Evolutionary conservation across 2,329 filamentous ascomycete genomes (phyloP).

Genomic region (Septoria linicola): DNA sequence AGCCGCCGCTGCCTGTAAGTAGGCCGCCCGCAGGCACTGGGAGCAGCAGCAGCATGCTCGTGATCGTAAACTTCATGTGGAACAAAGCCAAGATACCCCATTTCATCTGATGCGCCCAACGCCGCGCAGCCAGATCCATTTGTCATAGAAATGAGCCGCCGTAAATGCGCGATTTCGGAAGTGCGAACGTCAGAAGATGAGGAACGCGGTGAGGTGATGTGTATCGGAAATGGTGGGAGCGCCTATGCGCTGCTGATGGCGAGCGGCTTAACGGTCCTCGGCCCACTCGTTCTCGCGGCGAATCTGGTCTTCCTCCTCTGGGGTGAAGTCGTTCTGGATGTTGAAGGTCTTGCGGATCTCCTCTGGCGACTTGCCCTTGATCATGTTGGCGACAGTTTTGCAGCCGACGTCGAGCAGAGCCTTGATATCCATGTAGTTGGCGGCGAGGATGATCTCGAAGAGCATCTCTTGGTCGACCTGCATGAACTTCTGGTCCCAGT

Average conservation of each 20-base stretch:
- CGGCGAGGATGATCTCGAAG: conserved; percentile 96
- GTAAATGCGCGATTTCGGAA: conserved; percentile 7
- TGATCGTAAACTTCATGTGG: conserved; percentile 4
- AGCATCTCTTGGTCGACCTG: conserved; percentile 99
- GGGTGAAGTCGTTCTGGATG: conserved; percentile 98
- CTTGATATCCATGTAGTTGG: conserved; percentile 99
- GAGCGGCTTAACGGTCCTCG: conserved; percentile 38
- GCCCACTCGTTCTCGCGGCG: conserved; percentile 56
- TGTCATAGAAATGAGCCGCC: conserved; percentile 16
- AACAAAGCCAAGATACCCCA: background rate
- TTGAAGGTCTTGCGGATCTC: conserved; percentile 99
- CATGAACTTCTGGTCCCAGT: conserved; percentile 99
- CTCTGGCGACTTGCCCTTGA: conserved; percentile 99
- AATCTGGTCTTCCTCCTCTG: conserved; percentile 97
- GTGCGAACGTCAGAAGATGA: background rate
- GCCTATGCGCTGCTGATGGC: background rate
- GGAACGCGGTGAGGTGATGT: background rate
- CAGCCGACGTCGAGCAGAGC: conserved; percentile 94
- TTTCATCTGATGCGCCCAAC: conserved; percentile 13
- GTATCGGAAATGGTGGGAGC: background rate
- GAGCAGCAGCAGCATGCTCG: conserved; percentile 8
- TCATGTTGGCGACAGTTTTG: conserved; percentile 99
- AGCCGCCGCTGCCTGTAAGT: conserved; percentile 6
- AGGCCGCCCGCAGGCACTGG: conserved; percentile 9
- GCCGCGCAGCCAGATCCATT: conserved; percentile 18